phyloP scores from a whole-genome alignment of 2,329 filamentous ascomycete genomes.

The Venturia asperata region DNA sequence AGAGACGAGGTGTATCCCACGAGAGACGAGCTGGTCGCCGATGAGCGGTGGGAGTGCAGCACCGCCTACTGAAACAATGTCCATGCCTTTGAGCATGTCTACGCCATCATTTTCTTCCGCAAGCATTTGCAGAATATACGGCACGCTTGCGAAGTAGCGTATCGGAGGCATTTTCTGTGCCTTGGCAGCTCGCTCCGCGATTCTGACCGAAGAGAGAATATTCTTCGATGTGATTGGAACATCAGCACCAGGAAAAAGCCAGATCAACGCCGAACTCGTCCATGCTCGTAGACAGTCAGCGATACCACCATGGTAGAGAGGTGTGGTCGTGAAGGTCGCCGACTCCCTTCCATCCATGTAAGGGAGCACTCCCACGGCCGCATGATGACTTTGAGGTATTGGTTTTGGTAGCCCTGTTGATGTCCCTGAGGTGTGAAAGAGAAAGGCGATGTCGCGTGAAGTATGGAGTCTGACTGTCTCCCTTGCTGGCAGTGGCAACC shows the following conservation, averaged over 20 bases:
- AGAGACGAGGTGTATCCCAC: slow-evolving; percentile 52
- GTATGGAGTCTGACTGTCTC: slow-evolving; percentile 11
- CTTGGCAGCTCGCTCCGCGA: slow-evolving; percentile 27
- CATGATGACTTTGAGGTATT: slow-evolving; percentile 52
- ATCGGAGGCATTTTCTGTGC: slow-evolving; percentile 31
- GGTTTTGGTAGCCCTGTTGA: slow-evolving; percentile 57
- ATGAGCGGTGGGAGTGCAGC: slow-evolving; percentile 54
- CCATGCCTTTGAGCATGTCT: slow-evolving; percentile 38
- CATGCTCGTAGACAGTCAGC: slow-evolving; percentile 57
- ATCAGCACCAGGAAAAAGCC: slow-evolving; percentile 53
- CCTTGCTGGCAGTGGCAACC: neutral
- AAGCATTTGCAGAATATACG: slow-evolving; percentile 58
- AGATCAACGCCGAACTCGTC: slow-evolving; percentile 53
- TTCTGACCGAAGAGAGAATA: slow-evolving; percentile 42
- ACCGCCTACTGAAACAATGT: slow-evolving; percentile 52
- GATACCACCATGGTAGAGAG: slow-evolving; percentile 58
- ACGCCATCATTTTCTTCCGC: slow-evolving; percentile 52
- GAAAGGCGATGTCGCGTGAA: slow-evolving; percentile 34
- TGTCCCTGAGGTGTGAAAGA: slow-evolving; percentile 59
- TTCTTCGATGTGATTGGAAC: slow-evolving; percentile 51
- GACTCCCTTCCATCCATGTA: slow-evolving; percentile 34
- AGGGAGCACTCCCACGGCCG: slow-evolving; percentile 49
- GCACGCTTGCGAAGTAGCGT: slow-evolving; percentile 56
- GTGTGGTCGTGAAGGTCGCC: slow-evolving; percentile 58
- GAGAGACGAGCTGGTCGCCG: slow-evolving; percentile 46